phyloP scores from a whole-genome alignment of 495 filamentous ascomycete genomes.

The Penicillium mononematosum region DNA sequence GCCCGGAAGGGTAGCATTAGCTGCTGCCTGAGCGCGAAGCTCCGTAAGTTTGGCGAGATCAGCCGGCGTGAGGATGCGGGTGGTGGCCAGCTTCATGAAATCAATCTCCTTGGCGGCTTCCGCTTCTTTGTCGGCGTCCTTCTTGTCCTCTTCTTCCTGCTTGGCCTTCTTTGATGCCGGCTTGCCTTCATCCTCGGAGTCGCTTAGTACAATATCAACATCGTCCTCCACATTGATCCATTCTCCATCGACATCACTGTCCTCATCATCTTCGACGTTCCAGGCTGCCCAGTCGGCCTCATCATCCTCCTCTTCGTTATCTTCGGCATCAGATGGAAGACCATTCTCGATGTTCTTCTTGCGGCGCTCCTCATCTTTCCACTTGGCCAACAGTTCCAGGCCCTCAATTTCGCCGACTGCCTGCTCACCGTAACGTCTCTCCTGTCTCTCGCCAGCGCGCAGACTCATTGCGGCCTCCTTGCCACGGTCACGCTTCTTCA shows the following conservation, averaged over 20 bases:
- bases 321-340: slow-evolving; percentile 52
- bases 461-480: slow-evolving; percentile 89
- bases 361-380: slow-evolving; percentile 85
- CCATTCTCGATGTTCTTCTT: slow-evolving; percentile 67
- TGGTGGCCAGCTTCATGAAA: slow-evolving; percentile 73
- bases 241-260: slow-evolving; percentile 75
- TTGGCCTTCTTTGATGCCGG: slow-evolving; percentile 62
- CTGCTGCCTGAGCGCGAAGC: slow-evolving; percentile 67
- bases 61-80: slow-evolving; percentile 83
- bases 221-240: slow-evolving; percentile 93
- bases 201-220: slow-evolving; percentile 72
- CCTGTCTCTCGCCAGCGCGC: slow-evolving; percentile 63
- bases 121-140: slow-evolving; percentile 21
- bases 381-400: slow-evolving; percentile 84
- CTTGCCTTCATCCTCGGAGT: slow-evolving; percentile 66
- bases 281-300: slow-evolving; percentile 74
- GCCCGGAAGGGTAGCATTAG: slow-evolving; percentile 59
- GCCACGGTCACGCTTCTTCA: slow-evolving; percentile 86
- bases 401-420: slow-evolving; percentile 84
- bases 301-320: slow-evolving; percentile 59
- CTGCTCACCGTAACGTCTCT: slow-evolving; percentile 74
- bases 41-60: slow-evolving; percentile 91
- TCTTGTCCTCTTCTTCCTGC: slow-evolving; percentile 26
- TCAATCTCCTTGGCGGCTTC: slow-evolving; percentile 33
- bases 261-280: slow-evolving; percentile 75